These are phyloP conservation scores for Hyaloperonospora brassicae DNA, from an alignment of 352 stramenopile species.

Conservation along the genomic window DNA sequence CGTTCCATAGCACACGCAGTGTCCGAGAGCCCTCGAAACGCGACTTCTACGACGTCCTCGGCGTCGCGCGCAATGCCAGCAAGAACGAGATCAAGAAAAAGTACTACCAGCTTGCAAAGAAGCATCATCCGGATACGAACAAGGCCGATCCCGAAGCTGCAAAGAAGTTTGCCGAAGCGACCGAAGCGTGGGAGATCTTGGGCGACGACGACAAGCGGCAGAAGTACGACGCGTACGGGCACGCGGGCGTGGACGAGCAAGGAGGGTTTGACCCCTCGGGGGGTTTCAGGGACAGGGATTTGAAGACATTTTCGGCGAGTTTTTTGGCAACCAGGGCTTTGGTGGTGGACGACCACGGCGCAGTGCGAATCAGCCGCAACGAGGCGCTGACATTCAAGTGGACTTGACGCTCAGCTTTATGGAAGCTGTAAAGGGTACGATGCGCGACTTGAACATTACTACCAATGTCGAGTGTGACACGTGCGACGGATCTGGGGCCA, in stretches of 20 bases:
- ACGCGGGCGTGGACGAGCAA: conserved; percentile 91
- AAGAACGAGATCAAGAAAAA: conserved; percentile 98
- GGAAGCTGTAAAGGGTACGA: conserved; percentile 90
- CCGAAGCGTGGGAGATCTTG: conserved; percentile 91
- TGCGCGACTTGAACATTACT: conserved; percentile 82
- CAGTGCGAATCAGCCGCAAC: conserved; percentile 63
- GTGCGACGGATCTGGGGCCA: conserved; percentile 74
- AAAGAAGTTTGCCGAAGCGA: conserved; percentile 91
- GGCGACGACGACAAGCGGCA: conserved; percentile 89
- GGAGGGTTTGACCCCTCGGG: conserved; percentile 48
- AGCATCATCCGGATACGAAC: conserved; percentile 98
- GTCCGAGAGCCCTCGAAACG: conserved; percentile 59
- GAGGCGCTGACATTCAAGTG: conserved; percentile 91
- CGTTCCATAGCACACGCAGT: conserved; percentile 62
- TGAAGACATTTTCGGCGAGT: conserved; percentile 87
- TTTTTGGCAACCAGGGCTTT: conserved; percentile 74
- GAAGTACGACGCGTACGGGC: conserved; percentile 92
- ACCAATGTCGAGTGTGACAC: conserved; percentile 69
- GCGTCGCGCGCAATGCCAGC: conserved; percentile 76
- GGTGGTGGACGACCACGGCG: conserved; percentile 61
- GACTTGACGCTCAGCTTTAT: conserved; percentile 91
- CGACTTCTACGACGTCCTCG: conserved; percentile 96
- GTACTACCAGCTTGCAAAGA: conserved; percentile 94
- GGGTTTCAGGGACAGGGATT: conserved; percentile 71
- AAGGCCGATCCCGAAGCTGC: conserved; percentile 86